Evolutionary conservation across 805 yeast genomes (phyloP).

Genomic region (Saturnispora dispora): DNA sequence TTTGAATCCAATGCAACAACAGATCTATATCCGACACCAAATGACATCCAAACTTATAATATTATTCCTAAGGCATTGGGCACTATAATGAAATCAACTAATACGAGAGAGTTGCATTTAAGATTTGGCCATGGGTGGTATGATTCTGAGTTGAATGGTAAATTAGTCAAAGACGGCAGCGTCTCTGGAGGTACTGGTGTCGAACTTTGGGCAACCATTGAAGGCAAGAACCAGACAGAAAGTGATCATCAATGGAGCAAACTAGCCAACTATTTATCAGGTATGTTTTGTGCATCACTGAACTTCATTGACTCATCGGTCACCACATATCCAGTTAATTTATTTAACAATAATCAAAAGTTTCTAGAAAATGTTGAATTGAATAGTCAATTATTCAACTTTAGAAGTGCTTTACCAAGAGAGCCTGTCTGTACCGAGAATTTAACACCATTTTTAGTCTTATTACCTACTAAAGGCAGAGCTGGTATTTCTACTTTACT

Average conservation of each 20-base stretch:
- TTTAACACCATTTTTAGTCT: slow-evolving; percentile 82
- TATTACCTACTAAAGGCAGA: slow-evolving; percentile 86
- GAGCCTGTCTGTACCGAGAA: slow-evolving; percentile 97
- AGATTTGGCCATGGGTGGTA: slow-evolving; percentile 93
- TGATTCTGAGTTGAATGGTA: slow-evolving; percentile 86
- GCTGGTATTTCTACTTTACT: slow-evolving; percentile 78
- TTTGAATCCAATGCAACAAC: slow-evolving; percentile 54
- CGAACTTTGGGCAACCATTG: slow-evolving; percentile 82
- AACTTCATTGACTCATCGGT: slow-evolving; percentile 75
- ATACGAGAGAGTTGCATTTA: slow-evolving; percentile 68
- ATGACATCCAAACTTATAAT: slow-evolving; percentile 38
- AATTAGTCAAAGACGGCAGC: slow-evolving; percentile 61
- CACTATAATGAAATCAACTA: slow-evolving; percentile 59
- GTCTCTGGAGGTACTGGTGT: slow-evolving; percentile 91
- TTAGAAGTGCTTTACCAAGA: slow-evolving; percentile 84
- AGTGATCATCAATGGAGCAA: slow-evolving; percentile 63
- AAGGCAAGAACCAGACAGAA: slow-evolving; percentile 43
- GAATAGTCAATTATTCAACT: slow-evolving; percentile 38
- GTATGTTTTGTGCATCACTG: slow-evolving; percentile 89
- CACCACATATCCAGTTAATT: slow-evolving; percentile 57
- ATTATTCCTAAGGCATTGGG: slow-evolving; percentile 76
- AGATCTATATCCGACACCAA: slow-evolving; percentile 16
- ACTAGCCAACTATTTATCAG: slow-evolving; percentile 70
- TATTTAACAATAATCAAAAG: slow-evolving; percentile 26
- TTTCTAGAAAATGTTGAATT: slow-evolving; percentile 21